phyloP scores from a whole-genome alignment of 2,329 filamentous ascomycete genomes.

The Aspergillus tamarii region DNA sequence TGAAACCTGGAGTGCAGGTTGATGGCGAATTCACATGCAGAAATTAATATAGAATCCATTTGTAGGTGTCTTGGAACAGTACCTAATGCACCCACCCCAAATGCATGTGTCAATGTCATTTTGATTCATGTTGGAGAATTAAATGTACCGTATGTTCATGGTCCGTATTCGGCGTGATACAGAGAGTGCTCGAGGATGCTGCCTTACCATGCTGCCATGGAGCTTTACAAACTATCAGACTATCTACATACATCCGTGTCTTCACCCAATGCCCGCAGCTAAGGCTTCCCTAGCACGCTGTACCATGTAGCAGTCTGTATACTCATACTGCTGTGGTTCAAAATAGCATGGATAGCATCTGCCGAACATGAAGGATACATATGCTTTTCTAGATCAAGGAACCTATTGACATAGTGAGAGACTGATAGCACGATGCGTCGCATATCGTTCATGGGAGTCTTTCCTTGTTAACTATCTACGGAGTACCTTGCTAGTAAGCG shows the following conservation, averaged over 20 bases:
- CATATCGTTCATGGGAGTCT: neutral
- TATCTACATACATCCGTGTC: too few relatives aligned
- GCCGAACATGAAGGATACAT: neutral
- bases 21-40: neutral
- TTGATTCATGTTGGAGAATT: neutral
- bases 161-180: neutral
- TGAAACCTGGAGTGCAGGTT: neutral
- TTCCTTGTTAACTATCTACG: neutral
- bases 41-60: neutral
- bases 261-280: neutral
- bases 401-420: neutral
- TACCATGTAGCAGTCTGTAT: neutral
- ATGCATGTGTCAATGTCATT: neutral
- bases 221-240: too few relatives aligned
- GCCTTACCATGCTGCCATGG: neutral
- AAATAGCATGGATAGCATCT: too few relatives aligned
- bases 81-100: neutral
- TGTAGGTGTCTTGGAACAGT: neutral
- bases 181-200: neutral
- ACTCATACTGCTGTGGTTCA: neutral
- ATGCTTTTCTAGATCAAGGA: neutral
- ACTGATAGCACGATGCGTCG: neutral
- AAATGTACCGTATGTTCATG: neutral
- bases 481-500: neutral
- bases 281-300: too few relatives aligned